Evolutionary conservation across 2,329 filamentous ascomycete species (phyloP).

Genomic region (Cytospora leucostoma): DNA sequence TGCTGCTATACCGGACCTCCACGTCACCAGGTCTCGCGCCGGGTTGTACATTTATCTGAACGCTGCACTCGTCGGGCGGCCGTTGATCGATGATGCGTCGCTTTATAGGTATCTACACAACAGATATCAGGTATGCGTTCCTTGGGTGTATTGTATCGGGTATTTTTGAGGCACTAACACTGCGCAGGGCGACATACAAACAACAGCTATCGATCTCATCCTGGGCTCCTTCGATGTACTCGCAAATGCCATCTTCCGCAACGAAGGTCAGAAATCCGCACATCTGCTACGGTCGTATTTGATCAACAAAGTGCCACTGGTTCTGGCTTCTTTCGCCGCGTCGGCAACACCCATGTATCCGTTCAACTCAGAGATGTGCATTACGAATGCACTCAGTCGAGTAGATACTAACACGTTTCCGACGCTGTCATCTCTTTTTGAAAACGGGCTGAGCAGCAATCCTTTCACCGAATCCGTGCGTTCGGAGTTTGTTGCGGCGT

Average conservation of each 20-base stretch:
- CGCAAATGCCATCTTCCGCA: constrained; percentile 78
- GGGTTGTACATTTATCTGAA: constrained; percentile 86
- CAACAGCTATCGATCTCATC: constrained; percentile 78
- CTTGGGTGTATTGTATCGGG: not conserved
- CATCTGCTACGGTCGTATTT: constrained; percentile 84
- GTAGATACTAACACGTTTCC: constrained; percentile 78
- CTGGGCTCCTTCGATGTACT: constrained; percentile 87
- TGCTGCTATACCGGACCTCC: constrained; percentile 63
- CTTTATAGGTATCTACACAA: constrained; percentile 82
- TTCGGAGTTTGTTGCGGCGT: constrained; percentile 84
- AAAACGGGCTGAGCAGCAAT: constrained; percentile 56
- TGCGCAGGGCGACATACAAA: constrained; percentile 70
- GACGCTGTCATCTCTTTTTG: constrained; percentile 60
- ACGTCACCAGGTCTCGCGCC: constrained; percentile 72
- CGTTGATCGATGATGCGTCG: constrained; percentile 77
- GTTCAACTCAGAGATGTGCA: constrained; percentile 71
- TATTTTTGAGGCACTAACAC: constrained; percentile 34
- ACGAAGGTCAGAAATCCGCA: constrained; percentile 58
- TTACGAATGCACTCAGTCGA: constrained; percentile 72
- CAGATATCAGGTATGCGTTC: constrained; percentile 70
- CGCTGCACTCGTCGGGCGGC: constrained; percentile 75
- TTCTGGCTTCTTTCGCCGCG: constrained; percentile 53
- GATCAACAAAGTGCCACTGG: constrained; percentile 64
- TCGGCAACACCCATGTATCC: constrained; percentile 63
- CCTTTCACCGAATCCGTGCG: constrained; percentile 60